Percentiles rank a stretch among this genome's conserved stretches.
Evolutionary conservation across 257 asterid genomes (phyloP).

Genomic region (Perilla frutescens): DNA sequence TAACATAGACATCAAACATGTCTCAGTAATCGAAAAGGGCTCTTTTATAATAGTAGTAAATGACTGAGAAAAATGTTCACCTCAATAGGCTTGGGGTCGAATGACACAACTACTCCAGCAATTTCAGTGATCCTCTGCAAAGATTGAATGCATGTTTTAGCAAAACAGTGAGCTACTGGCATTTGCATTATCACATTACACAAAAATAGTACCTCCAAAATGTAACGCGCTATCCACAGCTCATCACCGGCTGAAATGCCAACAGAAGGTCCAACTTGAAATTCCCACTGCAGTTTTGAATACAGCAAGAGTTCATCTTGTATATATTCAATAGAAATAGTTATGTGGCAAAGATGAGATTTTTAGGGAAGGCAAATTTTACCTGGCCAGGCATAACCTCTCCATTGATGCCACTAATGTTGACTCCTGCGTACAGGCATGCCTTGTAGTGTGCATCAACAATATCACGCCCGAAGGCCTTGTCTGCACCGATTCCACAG

Average conservation of each 20-base stretch:
- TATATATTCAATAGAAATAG: neutral
- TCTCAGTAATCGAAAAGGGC: neutral
- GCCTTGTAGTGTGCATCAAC: conserved; percentile 86
- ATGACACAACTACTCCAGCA: conserved; percentile 76
- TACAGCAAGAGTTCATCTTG: neutral
- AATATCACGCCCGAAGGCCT: conserved; percentile 82
- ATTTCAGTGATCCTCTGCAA: conserved; percentile 86
- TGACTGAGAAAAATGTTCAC: conserved; percentile 34
- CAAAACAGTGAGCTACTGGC: neutral
- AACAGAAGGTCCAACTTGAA: conserved; percentile 89
- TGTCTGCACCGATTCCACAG: conserved; percentile 82
- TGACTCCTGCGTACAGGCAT: conserved; percentile 79
- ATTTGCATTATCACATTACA: neutral
- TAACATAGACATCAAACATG: neutral
- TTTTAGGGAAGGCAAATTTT: neutral
- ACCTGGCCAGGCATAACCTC: conserved; percentile 97
- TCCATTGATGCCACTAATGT: conserved; percentile 80
- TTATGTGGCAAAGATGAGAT: neutral
- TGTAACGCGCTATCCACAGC: conserved; percentile 87
- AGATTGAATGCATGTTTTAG: conserved; percentile 22
- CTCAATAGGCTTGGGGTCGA: conserved; percentile 83
- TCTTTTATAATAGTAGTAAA: too few relatives aligned
- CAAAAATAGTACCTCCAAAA: conserved; percentile 63
- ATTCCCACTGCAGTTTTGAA: conserved; percentile 68
- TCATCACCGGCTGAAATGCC: conserved; percentile 86